Base-by-base conservation (phyloP, 306 rosid species). In the Cucumis sativus region DNA sequence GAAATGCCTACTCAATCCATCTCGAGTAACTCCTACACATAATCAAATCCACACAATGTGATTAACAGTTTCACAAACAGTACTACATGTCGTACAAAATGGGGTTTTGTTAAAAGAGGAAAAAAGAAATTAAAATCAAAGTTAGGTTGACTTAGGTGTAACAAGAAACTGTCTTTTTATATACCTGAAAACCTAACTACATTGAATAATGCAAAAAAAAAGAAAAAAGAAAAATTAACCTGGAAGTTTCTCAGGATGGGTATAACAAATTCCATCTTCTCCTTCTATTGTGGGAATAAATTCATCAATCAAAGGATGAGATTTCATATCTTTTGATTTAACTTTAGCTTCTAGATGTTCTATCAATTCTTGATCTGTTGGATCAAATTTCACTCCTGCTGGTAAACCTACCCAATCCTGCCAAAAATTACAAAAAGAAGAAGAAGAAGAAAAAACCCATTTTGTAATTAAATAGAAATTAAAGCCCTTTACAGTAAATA, bases 401-500 rank as follows among this genome's bases (percentile, higher is more conserved):
- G 99, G 99, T 83, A 96, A 85, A 88, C 99, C 99, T 79, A 92
- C 78, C 99, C 99, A 96, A 73, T 96, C 97, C 99, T 92, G 87
- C 79, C 7, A 39, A 39, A 6, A 39, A 39, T 39, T 39, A 39
- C 57, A 52, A 52, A 55, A 55, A 55, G 52, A 4, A 23, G 17
- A 37, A 16, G 40, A 51, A 74, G 65, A 61, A 41, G 9, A 21
- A 25, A 60, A 1, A n/a, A 40, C 49, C 55, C 84, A 84, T 82
- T 83, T 86, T 69, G 54, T n/a, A 20, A n/a, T 67, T n/a, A 1
- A 16, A 47, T 5, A 43, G 14, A 47, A 47, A 47, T 47, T 47
- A 47, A 47, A 47, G 15, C 52, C 52, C 15, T 47, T 47, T 47
- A 11, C 5, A 47, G 3, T 47, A 52, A 52, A 15, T 5, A 5